Evolutionary conservation across 768 basidiomycete genomes (phyloP).

Genomic region (Panellus pusillus): DNA sequence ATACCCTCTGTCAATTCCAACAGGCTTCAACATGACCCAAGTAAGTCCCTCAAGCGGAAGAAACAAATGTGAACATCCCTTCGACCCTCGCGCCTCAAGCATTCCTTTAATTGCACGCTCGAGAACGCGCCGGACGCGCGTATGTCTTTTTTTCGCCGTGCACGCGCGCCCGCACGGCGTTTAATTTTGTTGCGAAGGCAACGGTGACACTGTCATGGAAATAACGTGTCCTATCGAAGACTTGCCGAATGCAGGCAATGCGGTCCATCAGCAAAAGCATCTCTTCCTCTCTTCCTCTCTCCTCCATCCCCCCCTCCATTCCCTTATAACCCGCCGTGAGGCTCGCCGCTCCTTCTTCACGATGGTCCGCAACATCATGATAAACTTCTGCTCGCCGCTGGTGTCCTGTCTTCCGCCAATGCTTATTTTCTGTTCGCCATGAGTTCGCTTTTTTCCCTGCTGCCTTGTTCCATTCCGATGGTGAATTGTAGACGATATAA

Average conservation of each 20-base stretch:
- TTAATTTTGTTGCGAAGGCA: neutral
- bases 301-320: slow-evolving; percentile 1
- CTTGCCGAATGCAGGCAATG: too few relatives aligned
- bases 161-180: too few relatives aligned
- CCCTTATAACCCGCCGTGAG: slow-evolving; percentile 15
- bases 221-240: too few relatives aligned
- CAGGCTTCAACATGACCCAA: too few relatives aligned
- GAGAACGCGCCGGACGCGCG: too few relatives aligned
- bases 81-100: too few relatives aligned
- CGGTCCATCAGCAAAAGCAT: neutral
- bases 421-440: slow-evolving; percentile 18
- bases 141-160: too few relatives aligned
- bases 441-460: slow-evolving; percentile 11
- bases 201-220: neutral
- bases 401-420: slow-evolving; percentile 16
- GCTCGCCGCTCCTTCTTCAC: slow-evolving; percentile 10
- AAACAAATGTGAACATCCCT: too few relatives aligned
- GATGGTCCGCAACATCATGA: slow-evolving; percentile 16
- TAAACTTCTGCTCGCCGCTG: slow-evolving; percentile 20
- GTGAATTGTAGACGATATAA: slow-evolving; percentile 35
- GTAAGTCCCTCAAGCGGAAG: too few relatives aligned
- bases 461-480: neutral
- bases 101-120: too few relatives aligned
- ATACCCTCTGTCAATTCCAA: too few relatives aligned
- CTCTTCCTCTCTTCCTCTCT: slow-evolving; percentile 2